Conservation (phyloP, 257 asterid genomes). For the Solanum piurae region DNA sequence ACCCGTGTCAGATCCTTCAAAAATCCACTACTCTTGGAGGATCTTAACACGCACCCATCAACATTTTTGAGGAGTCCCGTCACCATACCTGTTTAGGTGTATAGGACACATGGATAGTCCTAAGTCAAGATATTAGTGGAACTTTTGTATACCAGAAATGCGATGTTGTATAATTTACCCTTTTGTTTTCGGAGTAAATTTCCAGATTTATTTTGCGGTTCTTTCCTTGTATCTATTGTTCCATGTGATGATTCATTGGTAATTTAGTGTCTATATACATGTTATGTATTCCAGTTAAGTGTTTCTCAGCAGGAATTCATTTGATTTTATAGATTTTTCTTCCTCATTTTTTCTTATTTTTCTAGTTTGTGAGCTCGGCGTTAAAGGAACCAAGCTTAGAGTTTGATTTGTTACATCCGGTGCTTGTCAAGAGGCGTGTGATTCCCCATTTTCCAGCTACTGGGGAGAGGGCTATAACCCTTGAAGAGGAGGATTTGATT, state of each 20-base stretch:
- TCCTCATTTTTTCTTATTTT: neutral
- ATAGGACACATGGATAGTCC: neutral
- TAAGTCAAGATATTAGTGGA: neutral
- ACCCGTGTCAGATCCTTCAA: neutral
- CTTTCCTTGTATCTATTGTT: neutral
- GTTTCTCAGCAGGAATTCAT: neutral
- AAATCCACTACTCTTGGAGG: neutral
- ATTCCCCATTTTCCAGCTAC: slow-evolving; percentile 57
- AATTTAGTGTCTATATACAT: neutral
- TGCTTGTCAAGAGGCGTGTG: slow-evolving; percentile 48
- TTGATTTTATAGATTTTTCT: neutral
- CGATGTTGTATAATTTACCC: neutral
- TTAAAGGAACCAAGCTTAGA: slow-evolving; percentile 74
- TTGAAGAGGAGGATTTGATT: slow-evolving; percentile 85
- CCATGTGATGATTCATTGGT: neutral
- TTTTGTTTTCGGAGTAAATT: neutral
- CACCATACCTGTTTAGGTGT: neutral
- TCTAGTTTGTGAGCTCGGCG: slow-evolving; percentile 74
- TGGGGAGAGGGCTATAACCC: slow-evolving; percentile 40
- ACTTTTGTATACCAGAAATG: neutral
- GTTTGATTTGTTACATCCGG: slow-evolving; percentile 70
- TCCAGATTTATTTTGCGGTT: neutral
- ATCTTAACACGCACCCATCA: neutral
- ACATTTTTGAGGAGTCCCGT: neutral
- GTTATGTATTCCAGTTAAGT: neutral